phyloP scores from a whole-genome alignment of 2,329 filamentous ascomycete species.

The Eutypa lata region DNA sequence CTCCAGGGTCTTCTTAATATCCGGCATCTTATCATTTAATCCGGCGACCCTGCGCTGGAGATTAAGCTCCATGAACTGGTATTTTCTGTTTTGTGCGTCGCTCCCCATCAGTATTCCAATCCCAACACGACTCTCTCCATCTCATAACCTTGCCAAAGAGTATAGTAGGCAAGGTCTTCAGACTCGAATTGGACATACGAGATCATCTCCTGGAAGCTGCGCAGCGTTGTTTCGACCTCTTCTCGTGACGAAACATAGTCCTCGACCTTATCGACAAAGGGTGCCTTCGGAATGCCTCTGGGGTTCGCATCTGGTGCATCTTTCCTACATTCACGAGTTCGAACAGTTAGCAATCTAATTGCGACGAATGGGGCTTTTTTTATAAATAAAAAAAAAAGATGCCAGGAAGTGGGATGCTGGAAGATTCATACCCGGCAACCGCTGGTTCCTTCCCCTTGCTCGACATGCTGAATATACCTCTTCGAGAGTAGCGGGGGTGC shows the following conservation, averaged over 20 bases:
- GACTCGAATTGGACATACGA: slow-evolving; percentile 55
- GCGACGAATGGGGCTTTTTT: too few species aligned
- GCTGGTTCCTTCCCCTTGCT: slow-evolving; percentile 21
- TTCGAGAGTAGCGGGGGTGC: too few species aligned
- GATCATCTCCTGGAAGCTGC: slow-evolving; percentile 90
- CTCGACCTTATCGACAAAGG: slow-evolving; percentile 84
- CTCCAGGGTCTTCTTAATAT: slow-evolving; percentile 94
- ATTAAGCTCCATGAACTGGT: slow-evolving; percentile 98
- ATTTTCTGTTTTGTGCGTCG: slow-evolving; percentile 65
- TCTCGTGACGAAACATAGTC: slow-evolving; percentile 77
- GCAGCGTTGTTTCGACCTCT: slow-evolving; percentile 77
- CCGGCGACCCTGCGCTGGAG: slow-evolving; percentile 78
- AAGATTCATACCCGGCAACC: slow-evolving; percentile 12
- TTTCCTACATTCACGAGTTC: slow-evolving; percentile 32
- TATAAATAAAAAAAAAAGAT: too few species aligned
- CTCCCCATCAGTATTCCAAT: not conserved
- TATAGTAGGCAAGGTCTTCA: not conserved
- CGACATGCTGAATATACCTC: slow-evolving; percentile 15
- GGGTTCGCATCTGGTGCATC: slow-evolving; percentile 66
- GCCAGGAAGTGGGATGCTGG: too few species aligned
- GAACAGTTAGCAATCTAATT: slow-evolving; percentile 1
- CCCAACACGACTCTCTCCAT: not conserved
- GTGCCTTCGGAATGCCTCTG: slow-evolving; percentile 77
- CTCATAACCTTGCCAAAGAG: too few species aligned
- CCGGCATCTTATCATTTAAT: slow-evolving; percentile 90